Base-by-base conservation (phyloP, 1,284 basidiomycete genomes). In the Ustilago sp. region DNA sequence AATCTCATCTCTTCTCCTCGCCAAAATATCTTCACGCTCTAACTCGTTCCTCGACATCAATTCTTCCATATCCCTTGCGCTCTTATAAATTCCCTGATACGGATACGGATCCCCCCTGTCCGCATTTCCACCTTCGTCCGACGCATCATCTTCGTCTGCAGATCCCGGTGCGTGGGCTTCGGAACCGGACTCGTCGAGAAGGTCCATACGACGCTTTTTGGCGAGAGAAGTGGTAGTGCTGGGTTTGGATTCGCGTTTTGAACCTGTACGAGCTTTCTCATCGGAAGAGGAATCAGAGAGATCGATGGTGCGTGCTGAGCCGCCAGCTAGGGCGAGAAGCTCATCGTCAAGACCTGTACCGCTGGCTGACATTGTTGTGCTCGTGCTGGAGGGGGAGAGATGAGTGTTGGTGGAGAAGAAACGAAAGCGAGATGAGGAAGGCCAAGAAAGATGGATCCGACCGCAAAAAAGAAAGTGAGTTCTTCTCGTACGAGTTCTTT, bases 81-180 rank as follows among this genome's bases (percentile, higher is more conserved):
- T 91, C 66, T 90, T 90, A 85, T 93, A 98, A 86, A 94, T 94
- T 53, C 93, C 94, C 80, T 97, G 95, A 23, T 96, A 88, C 0
- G 94, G 95, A 85, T 94, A 98, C 6, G 66, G 74, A 8, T 59
- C 60, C 2, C 11, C 54, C 34, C 45, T 53, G 15, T 23, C 31
- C 19, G n/a, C 35, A 6, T 13, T 15, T 0, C 15, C 50, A 17
- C 69, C 66, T n/a, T 56, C 52, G 31, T 53, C 58, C 8, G 55
- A 47, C 9, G 52, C 32, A 23, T 34, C 54, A 23, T 59, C 57
- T 13, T 76, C 3, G 23, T 28, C 68, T 39, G 58, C 68, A 19
- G 62, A 65, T 0, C 65, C 63, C 1, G 55, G 50, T 9, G 63
- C 69, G 23, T 77, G 69, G 9, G 53, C 65, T 13, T 77, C 74